Evolutionary conservation across 2,329 filamentous ascomycete species (phyloP).

Genomic region (Hymenoscyphus occultus): DNA sequence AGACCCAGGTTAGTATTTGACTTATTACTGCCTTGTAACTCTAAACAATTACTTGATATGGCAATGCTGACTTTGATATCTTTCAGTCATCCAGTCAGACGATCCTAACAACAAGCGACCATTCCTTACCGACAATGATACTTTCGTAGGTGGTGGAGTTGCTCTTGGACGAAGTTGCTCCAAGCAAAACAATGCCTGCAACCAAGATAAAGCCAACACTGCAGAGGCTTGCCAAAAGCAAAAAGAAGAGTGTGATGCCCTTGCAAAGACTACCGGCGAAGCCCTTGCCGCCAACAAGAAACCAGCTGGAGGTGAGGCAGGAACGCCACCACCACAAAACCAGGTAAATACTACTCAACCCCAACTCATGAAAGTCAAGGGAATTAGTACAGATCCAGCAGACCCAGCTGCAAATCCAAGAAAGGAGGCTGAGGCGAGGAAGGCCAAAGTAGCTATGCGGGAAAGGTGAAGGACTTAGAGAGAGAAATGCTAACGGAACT

Average conservation of each 20-base stretch:
- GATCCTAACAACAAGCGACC: constrained; percentile 44
- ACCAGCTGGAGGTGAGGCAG: neutral
- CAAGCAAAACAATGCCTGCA: constrained; percentile 56
- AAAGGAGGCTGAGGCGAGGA: neutral
- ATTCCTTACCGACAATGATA: constrained; percentile 55
- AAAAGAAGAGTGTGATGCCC: constrained; percentile 44
- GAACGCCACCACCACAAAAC: no score
- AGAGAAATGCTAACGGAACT: no score
- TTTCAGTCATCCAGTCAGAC: constrained; percentile 46
- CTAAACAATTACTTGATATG: no score
- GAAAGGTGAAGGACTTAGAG: no score
- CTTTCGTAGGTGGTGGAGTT: constrained; percentile 53
- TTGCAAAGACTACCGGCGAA: constrained; percentile 10
- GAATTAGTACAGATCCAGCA: neutral
- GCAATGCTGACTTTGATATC: constrained; percentile 24
- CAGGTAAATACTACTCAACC: no score
- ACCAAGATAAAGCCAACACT: constrained; percentile 45
- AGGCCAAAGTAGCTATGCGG: no score
- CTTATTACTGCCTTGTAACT: no score
- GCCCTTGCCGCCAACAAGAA: neutral
- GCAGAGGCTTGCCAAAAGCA: constrained; percentile 53
- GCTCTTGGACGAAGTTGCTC: constrained; percentile 61
- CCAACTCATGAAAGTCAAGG: no score
- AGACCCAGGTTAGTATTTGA: no score
- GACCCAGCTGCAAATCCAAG: neutral